Percentiles rank a stretch among this genome's conserved stretches.
phyloP scores from a whole-genome alignment of 495 filamentous ascomycete genomes.

The Astrothelium macrocarpum region DNA sequence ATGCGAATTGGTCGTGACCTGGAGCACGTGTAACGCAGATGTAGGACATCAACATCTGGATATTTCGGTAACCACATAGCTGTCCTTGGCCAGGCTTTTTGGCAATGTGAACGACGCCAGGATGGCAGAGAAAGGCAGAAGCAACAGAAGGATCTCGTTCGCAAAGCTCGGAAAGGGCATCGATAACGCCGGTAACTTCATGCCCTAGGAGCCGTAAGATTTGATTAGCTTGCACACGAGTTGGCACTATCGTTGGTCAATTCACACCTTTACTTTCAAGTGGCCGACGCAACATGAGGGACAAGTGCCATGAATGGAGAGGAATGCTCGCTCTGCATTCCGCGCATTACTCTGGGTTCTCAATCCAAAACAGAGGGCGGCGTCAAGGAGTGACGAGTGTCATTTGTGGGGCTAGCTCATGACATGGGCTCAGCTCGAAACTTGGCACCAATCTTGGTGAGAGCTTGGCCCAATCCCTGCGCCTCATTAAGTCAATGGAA shows the following conservation, averaged over 20 bases:
- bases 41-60: conserved; percentile 84
- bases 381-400: too few relatives aligned
- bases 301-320: neutral
- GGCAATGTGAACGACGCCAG: conserved; percentile 63
- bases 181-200: conserved; percentile 53
- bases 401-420: neutral
- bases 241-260: neutral
- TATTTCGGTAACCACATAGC: conserved; percentile 96
- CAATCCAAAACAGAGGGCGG: too few relatives aligned
- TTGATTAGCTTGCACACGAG: neutral
- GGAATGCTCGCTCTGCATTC: conserved; percentile 27
- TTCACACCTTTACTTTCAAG: neutral
- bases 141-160: conserved; percentile 55
- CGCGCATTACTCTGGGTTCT: conserved; percentile 42
- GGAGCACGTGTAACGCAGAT: conserved; percentile 48
- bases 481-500: neutral
- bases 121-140: conserved; percentile 69
- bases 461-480: neutral
- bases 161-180: conserved; percentile 60
- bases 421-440: neutral
- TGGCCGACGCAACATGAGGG: neutral
- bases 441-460: neutral
- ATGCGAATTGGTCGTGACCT: conserved; percentile 41
- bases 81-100: conserved; percentile 72
- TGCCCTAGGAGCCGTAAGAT: conserved; percentile 40